Conservation (phyloP, 2,329 filamentous ascomycete species). For the Basipetospora chlamydospora region DNA sequence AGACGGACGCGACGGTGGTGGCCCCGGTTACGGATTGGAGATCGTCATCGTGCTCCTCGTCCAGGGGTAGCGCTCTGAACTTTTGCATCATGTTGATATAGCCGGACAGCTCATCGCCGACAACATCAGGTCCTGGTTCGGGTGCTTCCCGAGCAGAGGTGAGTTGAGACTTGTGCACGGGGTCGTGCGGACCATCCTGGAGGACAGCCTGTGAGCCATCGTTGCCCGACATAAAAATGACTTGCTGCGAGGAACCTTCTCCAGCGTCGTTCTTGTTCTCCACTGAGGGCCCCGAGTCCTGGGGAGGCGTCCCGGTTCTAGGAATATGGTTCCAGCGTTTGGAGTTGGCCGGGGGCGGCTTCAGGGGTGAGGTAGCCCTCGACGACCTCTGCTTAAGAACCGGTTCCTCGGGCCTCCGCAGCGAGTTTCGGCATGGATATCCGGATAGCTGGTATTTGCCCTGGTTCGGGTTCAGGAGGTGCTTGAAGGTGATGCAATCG, state of each 20-base stretch:
- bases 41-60: slow-evolving; percentile 31
- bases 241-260: neutral
- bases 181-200: too few species aligned
- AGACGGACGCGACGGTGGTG: slow-evolving; percentile 6
- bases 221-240: neutral
- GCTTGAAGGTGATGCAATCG: slow-evolving; percentile 48
- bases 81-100: slow-evolving; percentile 49
- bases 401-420: slow-evolving; percentile 3
- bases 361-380: slow-evolving; percentile 14
- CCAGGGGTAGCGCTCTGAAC: slow-evolving; percentile 43
- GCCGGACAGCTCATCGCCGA: slow-evolving; percentile 43
- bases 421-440: slow-evolving; percentile 16
- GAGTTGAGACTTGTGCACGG: neutral
- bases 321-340: slow-evolving; percentile 23
- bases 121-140: slow-evolving; percentile 8
- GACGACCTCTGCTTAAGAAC: slow-evolving; percentile 6
- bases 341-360: slow-evolving; percentile 10
- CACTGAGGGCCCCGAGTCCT: neutral
- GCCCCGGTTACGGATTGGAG: slow-evolving; percentile 7
- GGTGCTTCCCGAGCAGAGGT: neutral
- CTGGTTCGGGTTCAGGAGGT: slow-evolving; percentile 43
- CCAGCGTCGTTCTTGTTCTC: too few species aligned
- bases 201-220: neutral
- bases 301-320: slow-evolving; percentile 21
- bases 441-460: slow-evolving; percentile 45